Percentiles rank a stretch among this genome's conserved stretches.
Conservation (phyloP, 331 rosid species). For the Rhamnella rubrinervis region DNA sequence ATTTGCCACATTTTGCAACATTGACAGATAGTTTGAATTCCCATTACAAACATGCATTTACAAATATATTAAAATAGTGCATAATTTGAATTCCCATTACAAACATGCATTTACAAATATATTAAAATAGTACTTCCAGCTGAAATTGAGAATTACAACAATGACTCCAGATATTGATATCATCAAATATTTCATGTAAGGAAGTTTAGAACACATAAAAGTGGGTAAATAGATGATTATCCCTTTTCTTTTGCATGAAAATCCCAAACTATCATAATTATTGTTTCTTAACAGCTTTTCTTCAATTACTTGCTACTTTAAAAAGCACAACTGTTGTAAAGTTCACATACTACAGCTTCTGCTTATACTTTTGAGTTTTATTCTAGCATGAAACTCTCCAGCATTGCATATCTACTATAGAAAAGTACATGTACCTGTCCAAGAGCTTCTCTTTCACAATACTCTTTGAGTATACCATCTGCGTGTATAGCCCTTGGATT, state of each 20-base stretch:
- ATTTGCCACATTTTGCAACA: neutral
- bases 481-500: conserved; percentile 81
- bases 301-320: neutral
- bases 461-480: conserved; percentile 75
- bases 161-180: neutral
- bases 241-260: neutral
- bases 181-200: neutral
- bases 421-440: conserved; percentile 68
- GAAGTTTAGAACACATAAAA: neutral
- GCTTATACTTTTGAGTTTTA: neutral
- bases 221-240: neutral
- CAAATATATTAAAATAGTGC: too few species aligned
- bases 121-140: neutral
- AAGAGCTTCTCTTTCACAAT: conserved; percentile 82
- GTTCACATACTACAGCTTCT: neutral
- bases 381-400: neutral
- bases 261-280: too few species aligned
- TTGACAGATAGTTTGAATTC: neutral
- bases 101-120: neutral
- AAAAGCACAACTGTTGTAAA: neutral
- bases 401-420: conserved; percentile 7
- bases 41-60: neutral
- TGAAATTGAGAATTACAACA: neutral
- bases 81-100: neutral
- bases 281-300: too few species aligned